These are phyloP conservation scores for Tulasnella sp. DNA, from an alignment of 768 basidiomycete genomes.

Conservation along the genomic window DNA sequence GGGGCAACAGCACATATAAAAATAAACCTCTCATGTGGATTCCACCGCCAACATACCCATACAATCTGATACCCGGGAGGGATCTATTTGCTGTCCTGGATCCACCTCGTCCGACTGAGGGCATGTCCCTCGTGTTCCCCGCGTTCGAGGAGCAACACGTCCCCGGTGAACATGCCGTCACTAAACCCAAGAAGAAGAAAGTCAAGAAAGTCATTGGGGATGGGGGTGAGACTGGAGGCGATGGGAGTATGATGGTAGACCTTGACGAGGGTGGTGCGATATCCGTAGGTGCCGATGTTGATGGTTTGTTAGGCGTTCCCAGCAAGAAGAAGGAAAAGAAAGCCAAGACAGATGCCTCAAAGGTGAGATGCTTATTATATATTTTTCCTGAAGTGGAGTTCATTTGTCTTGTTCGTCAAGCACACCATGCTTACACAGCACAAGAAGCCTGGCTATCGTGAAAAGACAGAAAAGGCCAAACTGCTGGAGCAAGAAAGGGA, in stretches of 20 bases:
- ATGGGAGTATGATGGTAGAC: not conserved
- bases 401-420: too few relatives aligned
- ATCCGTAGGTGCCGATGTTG: not conserved
- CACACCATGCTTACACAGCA: not conserved
- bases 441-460: not conserved
- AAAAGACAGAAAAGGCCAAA: constrained; percentile 12
- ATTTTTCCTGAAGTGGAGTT: too few relatives aligned
- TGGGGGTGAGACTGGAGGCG: not conserved
- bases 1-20: constrained; percentile 2
- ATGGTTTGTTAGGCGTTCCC: not conserved
- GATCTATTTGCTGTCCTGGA: constrained; percentile 2
- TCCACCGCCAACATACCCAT: constrained; percentile 11
- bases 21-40: constrained; percentile 8
- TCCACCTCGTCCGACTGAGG: constrained; percentile 1
- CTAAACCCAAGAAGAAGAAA: constrained; percentile 6
- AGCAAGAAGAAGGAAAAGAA: constrained; percentile 11
- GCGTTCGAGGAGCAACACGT: too few relatives aligned
- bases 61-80: constrained; percentile 14
- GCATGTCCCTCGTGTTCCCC: too few relatives aligned
- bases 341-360: constrained; percentile 1
- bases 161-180: not conserved
- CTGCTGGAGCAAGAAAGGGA: constrained; percentile 8
- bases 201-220: not conserved
- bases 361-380: not conserved
- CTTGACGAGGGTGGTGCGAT: not conserved